These are phyloP conservation scores for Penicillium bovifimosum DNA, from an alignment of 495 filamentous ascomycete species.

Conservation along the genomic window DNA sequence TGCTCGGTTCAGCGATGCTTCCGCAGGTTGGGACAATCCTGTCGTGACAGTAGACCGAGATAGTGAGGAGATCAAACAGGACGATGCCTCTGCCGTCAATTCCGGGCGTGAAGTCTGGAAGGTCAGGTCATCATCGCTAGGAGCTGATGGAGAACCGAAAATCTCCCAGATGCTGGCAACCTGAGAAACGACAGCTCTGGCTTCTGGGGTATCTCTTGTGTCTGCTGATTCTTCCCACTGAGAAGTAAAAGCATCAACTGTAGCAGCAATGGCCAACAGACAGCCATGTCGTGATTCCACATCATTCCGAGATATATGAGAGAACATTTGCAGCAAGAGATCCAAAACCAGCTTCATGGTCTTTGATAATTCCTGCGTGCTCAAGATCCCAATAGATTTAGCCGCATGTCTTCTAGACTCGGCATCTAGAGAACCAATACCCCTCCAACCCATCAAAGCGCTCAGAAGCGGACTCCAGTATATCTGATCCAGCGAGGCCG, in stretches of 20 bases:
- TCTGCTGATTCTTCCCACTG: constrained; percentile 9
- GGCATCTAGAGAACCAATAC: constrained; percentile 69
- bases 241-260: constrained; percentile 30
- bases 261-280: constrained; percentile 52
- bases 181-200: constrained; percentile 15
- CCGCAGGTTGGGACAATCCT: constrained; percentile 12
- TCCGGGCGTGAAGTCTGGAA: constrained; percentile 57
- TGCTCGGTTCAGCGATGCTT: constrained; percentile 30
- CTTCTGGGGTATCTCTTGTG: constrained; percentile 12
- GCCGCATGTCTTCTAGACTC: constrained; percentile 68
- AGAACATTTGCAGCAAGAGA: constrained; percentile 39
- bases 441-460: constrained; percentile 80
- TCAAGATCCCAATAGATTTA: constrained; percentile 57
- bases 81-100: constrained; percentile 60
- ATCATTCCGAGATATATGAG: constrained; percentile 49
- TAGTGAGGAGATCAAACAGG: constrained; percentile 48
- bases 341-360: constrained; percentile 32
- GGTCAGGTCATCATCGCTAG: constrained; percentile 41
- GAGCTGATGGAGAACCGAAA: constrained; percentile 30
- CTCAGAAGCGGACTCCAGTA: constrained; percentile 69
- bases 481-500: constrained; percentile 53
- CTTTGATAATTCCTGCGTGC: constrained; percentile 28
- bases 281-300: constrained; percentile 66
- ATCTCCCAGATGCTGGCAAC: constrained; percentile 37
- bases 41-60: constrained; percentile 15